Conservation (phyloP, 129 eudicot species). For the Flaveria linearis region DNA sequence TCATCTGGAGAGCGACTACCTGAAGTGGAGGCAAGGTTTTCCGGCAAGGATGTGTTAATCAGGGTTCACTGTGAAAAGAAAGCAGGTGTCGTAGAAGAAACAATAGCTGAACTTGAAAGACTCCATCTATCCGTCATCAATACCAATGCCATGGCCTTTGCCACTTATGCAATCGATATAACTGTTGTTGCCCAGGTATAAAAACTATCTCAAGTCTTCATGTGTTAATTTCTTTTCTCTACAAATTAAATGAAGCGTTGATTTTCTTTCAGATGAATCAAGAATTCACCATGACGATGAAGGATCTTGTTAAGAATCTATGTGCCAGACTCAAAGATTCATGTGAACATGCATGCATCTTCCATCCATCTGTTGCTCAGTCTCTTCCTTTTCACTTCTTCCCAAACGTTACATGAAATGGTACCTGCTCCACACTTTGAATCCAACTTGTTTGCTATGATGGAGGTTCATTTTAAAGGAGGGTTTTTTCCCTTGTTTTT, state of each 20-base stretch:
- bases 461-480: constrained; percentile 69
- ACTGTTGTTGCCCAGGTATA: constrained; percentile 69
- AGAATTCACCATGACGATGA: constrained; percentile 36
- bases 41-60: constrained; percentile 56
- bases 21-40: constrained; percentile 62
- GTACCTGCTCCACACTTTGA: constrained; percentile 33
- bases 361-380: too few species aligned
- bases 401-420: constrained; percentile 27
- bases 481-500: constrained; percentile 53
- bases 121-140: constrained; percentile 48
- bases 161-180: constrained; percentile 43
- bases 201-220: background rate
- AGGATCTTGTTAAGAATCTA: constrained; percentile 51
- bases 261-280: constrained; percentile 46
- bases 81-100: constrained; percentile 40
- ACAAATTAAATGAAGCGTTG: background rate
- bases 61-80: constrained; percentile 58
- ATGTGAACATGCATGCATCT: constrained; percentile 23
- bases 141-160: constrained; percentile 57
- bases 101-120: constrained; percentile 49
- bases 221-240: too few species aligned
- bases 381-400: background rate
- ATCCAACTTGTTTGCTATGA: constrained; percentile 40
- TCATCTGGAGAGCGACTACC: constrained; percentile 39
- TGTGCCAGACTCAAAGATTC: constrained; percentile 24